Conservation (phyloP, 192 early-diverging fungal species). For the Coemansia sp. region DNA sequence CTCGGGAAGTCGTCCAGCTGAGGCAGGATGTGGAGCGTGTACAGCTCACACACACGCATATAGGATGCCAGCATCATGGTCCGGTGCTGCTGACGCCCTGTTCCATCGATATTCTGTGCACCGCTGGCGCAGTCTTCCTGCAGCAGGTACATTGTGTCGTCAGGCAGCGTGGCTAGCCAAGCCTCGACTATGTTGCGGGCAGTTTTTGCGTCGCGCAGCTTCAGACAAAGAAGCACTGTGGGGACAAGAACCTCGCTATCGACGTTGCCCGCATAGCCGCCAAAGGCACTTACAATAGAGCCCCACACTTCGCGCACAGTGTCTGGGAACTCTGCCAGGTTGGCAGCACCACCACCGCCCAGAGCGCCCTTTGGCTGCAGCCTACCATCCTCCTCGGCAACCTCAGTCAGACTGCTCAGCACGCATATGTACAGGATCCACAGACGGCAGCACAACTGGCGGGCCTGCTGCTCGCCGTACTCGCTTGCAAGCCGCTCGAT, state of each 20-base stretch:
- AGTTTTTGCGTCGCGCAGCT: slow-evolving; percentile 47
- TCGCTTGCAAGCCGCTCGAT: slow-evolving; percentile 34
- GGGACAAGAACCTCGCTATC: slow-evolving; percentile 55
- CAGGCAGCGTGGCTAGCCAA: slow-evolving; percentile 48
- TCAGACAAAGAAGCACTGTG: slow-evolving; percentile 46
- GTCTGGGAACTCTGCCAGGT: slow-evolving; percentile 23
- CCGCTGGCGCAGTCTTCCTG: not conserved
- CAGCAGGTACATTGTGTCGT: slow-evolving; percentile 40
- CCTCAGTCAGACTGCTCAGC: slow-evolving; percentile 45
- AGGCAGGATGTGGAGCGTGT: slow-evolving; percentile 48
- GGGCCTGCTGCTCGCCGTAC: slow-evolving; percentile 43
- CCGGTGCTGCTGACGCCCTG: slow-evolving; percentile 20
- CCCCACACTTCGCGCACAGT: slow-evolving; percentile 42
- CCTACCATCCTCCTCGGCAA: slow-evolving; percentile 35
- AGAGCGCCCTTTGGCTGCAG: slow-evolving; percentile 16
- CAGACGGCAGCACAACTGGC: slow-evolving; percentile 50
- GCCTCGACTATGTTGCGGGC: slow-evolving; percentile 51
- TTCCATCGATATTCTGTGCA: not conserved
- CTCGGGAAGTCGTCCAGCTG: slow-evolving; percentile 41
- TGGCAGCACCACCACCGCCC: not conserved
- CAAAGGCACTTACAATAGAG: slow-evolving; percentile 40
- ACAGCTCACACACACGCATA: slow-evolving; percentile 51
- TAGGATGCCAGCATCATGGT: slow-evolving; percentile 50
- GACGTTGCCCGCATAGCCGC: slow-evolving; percentile 40
- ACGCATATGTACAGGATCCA: slow-evolving; percentile 55